A percentile compares a stretch with the other conserved stretches of the same genome.
Conservation (phyloP, 768 basidiomycete genomes). For the Psilocybe sp. region DNA sequence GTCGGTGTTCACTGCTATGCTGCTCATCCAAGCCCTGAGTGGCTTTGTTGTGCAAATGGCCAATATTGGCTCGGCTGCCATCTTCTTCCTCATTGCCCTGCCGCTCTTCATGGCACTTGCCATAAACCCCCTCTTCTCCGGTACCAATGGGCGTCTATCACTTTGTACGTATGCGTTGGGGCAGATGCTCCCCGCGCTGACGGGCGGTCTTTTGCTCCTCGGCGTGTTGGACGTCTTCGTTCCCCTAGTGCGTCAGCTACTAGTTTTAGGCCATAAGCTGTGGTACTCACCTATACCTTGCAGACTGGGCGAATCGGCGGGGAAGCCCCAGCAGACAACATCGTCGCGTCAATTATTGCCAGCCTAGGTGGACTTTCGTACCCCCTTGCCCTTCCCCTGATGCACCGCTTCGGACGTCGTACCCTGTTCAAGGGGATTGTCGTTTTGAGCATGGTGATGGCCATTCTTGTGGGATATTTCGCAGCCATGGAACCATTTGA, state of each 20-base stretch:
- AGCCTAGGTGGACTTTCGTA: constrained; percentile 52
- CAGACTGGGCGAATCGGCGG: constrained; percentile 82
- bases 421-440: constrained; percentile 38
- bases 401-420: constrained; percentile 60
- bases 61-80: constrained; percentile 72
- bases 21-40: constrained; percentile 56
- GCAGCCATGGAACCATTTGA: constrained; percentile 68
- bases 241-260: constrained; percentile 57
- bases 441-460: constrained; percentile 42
- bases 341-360: constrained; percentile 78
- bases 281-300: constrained; percentile 1
- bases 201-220: constrained; percentile 54
- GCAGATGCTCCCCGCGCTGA: constrained; percentile 50
- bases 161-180: constrained; percentile 65
- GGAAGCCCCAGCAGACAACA: constrained; percentile 83
- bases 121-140: constrained; percentile 40
- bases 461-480: constrained; percentile 59
- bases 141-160: constrained; percentile 36
- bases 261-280: background rate
- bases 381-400: constrained; percentile 67
- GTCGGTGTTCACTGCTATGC: constrained; percentile 54
- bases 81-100: constrained; percentile 63
- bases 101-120: constrained; percentile 58
- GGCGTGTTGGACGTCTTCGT: constrained; percentile 85
- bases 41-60: constrained; percentile 61